A percentile compares a stretch with the other conserved stretches of the same genome.
Conservation (phyloP, 1,139 yeast species). For the Suhomyces panamericanus region DNA sequence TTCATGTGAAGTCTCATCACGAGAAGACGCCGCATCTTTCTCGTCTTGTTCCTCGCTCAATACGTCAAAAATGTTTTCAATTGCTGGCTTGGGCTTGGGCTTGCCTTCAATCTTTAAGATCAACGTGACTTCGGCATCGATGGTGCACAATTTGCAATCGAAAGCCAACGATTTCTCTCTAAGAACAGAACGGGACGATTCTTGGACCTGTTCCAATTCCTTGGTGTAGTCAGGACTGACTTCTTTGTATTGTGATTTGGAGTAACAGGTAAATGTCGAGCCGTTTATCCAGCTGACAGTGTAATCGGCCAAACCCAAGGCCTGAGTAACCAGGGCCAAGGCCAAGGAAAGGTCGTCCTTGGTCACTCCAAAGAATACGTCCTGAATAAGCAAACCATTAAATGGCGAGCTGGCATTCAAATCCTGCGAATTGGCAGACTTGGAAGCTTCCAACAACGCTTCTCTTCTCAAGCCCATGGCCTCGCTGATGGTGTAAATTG, state of each 20-base stretch:
- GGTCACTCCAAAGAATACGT: conserved; percentile 55
- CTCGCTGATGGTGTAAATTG: conserved; percentile 29
- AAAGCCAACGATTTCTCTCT: conserved; percentile 47
- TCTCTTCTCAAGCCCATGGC: conserved; percentile 33
- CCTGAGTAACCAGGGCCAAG: conserved; percentile 25
- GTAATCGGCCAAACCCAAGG: conserved; percentile 23
- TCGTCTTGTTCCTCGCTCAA: conserved; percentile 7
- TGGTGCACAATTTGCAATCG: conserved; percentile 46
- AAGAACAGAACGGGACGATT: conserved; percentile 31
- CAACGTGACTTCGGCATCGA: conserved; percentile 35
- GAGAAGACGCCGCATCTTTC: background rate
- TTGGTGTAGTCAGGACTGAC: conserved; percentile 34
- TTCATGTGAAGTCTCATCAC: background rate
- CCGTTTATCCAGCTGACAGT: conserved; percentile 42
- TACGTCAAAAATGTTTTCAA: conserved; percentile 13
- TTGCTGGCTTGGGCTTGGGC: conserved; percentile 2
- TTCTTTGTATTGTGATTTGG: conserved; percentile 23
- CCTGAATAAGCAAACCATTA: conserved; percentile 58
- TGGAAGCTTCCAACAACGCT: conserved; percentile 27
- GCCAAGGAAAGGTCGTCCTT: conserved; percentile 43
- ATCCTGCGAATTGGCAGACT: conserved; percentile 22
- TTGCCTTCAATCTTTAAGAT: conserved; percentile 35
- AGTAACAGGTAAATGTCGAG: conserved; percentile 46
- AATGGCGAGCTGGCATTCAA: conserved; percentile 18
- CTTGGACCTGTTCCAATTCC: conserved; percentile 34